Evolutionary conservation across 2,329 filamentous ascomycete genomes (phyloP).

Genomic region (Gaeumannomyces sp.): DNA sequence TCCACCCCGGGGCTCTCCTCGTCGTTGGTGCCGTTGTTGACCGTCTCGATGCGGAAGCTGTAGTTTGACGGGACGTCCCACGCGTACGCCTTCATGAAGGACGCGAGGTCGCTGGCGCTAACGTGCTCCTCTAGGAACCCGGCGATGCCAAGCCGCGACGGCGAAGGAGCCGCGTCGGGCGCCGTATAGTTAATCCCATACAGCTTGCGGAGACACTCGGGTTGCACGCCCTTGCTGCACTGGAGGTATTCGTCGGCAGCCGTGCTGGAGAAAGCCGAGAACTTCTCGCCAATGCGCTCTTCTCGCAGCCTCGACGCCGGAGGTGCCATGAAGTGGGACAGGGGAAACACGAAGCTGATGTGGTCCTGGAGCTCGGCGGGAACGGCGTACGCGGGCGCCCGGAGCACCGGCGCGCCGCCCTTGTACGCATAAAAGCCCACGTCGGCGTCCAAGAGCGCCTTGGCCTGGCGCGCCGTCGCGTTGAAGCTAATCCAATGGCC

Average conservation of each 20-base stretch:
- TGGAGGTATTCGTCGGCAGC: neutral
- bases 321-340: constrained; percentile 43
- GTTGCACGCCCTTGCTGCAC: constrained; percentile 9
- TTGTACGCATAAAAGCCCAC: constrained; percentile 36
- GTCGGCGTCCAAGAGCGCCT: constrained; percentile 34
- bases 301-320: constrained; percentile 21
- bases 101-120: constrained; percentile 34
- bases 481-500: constrained; percentile 38
- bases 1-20: constrained; percentile 36
- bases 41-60: constrained; percentile 29
- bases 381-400: constrained; percentile 38
- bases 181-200: constrained; percentile 9
- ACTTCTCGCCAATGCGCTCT: neutral
- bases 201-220: constrained; percentile 3
- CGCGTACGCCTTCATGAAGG: constrained; percentile 23
- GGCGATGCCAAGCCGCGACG: constrained; percentile 37
- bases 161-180: constrained; percentile 20
- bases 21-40: constrained; percentile 39
- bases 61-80: constrained; percentile 18
- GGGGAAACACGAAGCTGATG: constrained; percentile 41
- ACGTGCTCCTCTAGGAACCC: constrained; percentile 45
- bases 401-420: constrained; percentile 30
- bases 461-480: constrained; percentile 32
- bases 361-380: constrained; percentile 31
- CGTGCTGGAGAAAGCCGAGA: neutral